Conservation (phyloP, 257 asterid species). For the Plectranthus barbatus region DNA sequence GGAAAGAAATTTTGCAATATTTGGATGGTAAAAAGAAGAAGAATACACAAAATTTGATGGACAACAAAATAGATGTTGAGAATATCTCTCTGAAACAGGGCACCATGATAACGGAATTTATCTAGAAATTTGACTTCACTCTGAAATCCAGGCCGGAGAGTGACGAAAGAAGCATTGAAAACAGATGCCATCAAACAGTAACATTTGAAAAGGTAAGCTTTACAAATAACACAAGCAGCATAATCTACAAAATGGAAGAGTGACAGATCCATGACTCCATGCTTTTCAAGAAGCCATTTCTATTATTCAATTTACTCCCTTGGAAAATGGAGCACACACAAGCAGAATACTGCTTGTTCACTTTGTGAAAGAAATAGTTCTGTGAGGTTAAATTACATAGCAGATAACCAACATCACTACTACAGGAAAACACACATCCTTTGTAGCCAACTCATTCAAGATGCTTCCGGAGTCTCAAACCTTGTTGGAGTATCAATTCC, state of each 20-base stretch:
- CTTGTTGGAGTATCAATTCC: conserved; percentile 98
- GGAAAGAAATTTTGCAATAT: not conserved
- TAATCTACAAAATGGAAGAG: conserved; percentile 7
- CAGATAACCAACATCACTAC: conserved; percentile 7
- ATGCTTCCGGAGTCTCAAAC: conserved; percentile 81
- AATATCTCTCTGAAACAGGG: too few species aligned
- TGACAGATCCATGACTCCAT: conserved; percentile 5
- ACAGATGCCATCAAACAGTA: not conserved
- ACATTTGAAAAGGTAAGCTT: not conserved
- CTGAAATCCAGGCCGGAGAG: too few species aligned
- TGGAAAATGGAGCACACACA: conserved; percentile 1
- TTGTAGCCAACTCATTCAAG: conserved; percentile 32
- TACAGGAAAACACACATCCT: conserved; percentile 12
- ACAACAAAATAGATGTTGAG: too few species aligned
- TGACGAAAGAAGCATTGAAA: too few species aligned
- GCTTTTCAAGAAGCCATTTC: conserved; percentile 13
- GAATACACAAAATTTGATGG: not conserved
- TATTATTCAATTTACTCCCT: conserved; percentile 19
- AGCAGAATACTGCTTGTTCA: conserved; percentile 17
- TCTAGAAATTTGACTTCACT: too few species aligned
- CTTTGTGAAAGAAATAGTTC: conserved; percentile 6
- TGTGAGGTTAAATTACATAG: conserved; percentile 15
- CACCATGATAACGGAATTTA: too few species aligned
- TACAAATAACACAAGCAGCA: conserved; percentile 1
- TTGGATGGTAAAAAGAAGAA: not conserved